Evolutionary conservation across 768 basidiomycete species (phyloP).

Genomic region (Saitozyma podzolica): DNA sequence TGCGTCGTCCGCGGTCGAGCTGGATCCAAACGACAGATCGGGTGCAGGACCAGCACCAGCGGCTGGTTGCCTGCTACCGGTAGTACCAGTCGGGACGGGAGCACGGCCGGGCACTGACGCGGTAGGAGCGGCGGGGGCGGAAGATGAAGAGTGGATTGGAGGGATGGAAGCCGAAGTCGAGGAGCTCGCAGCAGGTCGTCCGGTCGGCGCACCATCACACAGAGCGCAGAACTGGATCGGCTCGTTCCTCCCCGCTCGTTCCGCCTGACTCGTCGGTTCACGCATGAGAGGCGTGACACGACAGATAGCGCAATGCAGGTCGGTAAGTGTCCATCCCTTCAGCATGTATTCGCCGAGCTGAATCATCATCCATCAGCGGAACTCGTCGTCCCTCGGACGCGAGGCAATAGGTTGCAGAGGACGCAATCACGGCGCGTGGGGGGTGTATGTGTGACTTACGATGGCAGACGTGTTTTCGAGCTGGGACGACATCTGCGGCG

Average conservation of each 20-base stretch:
- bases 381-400: not conserved
- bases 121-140: not conserved
- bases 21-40: not conserved
- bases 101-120: too few species aligned
- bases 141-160: slow-evolving; percentile 2
- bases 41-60: too few species aligned
- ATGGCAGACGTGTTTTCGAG: slow-evolving; percentile 42
- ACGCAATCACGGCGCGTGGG: not conserved
- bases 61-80: too few species aligned
- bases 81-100: too few species aligned
- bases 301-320: slow-evolving; percentile 44
- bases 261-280: slow-evolving; percentile 36
- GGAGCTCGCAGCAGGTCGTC: slow-evolving; percentile 1
- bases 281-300: slow-evolving; percentile 48
- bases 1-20: not conserved
- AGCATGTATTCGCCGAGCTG: slow-evolving; percentile 53
- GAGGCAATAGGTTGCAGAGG: not conserved
- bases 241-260: slow-evolving; percentile 24
- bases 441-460: slow-evolving; percentile 16
- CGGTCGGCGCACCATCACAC: slow-evolving; percentile 45
- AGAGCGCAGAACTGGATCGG: slow-evolving; percentile 49
- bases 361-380: not conserved
- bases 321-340: slow-evolving; percentile 52
- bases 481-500: slow-evolving; percentile 23
- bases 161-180: not conserved